Conservation (phyloP, 345 rosid genomes). For the Lepidium africanum region DNA sequence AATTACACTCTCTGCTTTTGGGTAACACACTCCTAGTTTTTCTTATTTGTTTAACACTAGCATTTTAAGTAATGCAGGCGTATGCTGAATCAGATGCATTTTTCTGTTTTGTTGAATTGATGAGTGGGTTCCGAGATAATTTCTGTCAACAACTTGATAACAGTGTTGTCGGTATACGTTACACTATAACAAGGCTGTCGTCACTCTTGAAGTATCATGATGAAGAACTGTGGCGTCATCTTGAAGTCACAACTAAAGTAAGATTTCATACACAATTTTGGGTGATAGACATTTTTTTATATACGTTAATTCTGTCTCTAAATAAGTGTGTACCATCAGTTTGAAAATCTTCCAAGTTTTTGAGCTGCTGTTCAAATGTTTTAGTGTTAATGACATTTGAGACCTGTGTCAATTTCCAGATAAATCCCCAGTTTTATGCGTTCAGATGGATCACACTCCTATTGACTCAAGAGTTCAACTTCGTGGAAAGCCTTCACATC, state of each 20-base stretch:
- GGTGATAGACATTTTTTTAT: background rate
- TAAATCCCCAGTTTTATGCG: slow-evolving; percentile 95
- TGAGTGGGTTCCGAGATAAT: slow-evolving; percentile 94
- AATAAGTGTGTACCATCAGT: background rate
- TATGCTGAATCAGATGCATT: slow-evolving; percentile 89
- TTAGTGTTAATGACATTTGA: background rate
- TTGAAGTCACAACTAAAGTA: slow-evolving; percentile 93
- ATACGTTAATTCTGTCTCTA: background rate
- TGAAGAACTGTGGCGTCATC: slow-evolving; percentile 99
- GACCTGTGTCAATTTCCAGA: slow-evolving; percentile 41
- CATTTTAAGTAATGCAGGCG: slow-evolving; percentile 50
- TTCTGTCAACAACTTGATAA: slow-evolving; percentile 99
- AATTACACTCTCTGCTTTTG: slow-evolving; percentile 18
- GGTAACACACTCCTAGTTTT: background rate
- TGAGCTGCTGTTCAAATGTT: background rate
- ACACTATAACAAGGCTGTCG: slow-evolving; percentile 71
- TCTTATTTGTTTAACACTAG: slow-evolving; percentile 24
- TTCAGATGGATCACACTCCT: slow-evolving; percentile 99
- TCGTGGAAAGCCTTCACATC: slow-evolving; percentile 81
- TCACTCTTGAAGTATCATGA: slow-evolving; percentile 84
- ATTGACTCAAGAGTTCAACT: slow-evolving; percentile 91
- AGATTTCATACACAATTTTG: slow-evolving; percentile 11
- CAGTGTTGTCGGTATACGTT: slow-evolving; percentile 93
- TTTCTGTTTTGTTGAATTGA: slow-evolving; percentile 88
- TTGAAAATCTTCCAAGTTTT: background rate